Evolutionary conservation across 2,329 filamentous ascomycete genomes (phyloP), one percentile per base, ranked within the genome.

Genomic region (Periconia sp.): DNA sequence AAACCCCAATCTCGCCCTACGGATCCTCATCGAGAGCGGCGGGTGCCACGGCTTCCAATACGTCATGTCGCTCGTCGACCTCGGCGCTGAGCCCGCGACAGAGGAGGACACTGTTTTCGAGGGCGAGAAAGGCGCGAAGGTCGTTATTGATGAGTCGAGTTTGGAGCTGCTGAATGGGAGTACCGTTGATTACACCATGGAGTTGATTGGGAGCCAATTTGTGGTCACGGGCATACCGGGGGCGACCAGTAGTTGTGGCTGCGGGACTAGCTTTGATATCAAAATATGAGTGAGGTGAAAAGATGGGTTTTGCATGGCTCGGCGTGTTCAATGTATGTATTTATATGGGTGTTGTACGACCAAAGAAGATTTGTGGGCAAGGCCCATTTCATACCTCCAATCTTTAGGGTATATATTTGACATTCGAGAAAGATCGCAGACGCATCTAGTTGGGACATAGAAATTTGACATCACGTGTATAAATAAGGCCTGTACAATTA

Each of bases 1-100:
- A 56, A 95, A 96, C 71, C 90, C 91, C 2, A 81, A 89, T 66
- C 84, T 96, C 31, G 90, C 92, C 20, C 82, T 99, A n/a, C 90
- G 93, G 49, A 90, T 99, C 61, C 88, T 90, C 56, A 92, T 99
- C 54, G 92, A 96, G 69, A 91, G 89, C 52, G 94, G 94, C 59
- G 94, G 94, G 52, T 99, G 94, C 74, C 94, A 99, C 75, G 94
- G 94, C 47, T 99, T 99, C 74, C 94, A 99, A 73, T 99, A 99
- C 71, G 79, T 96, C 45, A 96, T 99, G 90, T 90, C 87, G 15
- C 82, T 97, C 3, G 88, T 91, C 2, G 81, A 85, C 49, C 75
- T 88, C 15, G 80, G 84, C 47, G 70, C 83, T 23, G 56, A 61
- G 18, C 65, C 72, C 10, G 57, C 65, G 5, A 58, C 63, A 1